A percentile compares a stretch with the other conserved stretches of the same genome.
Conservation (phyloP, 495 filamentous ascomycete species). For the Arthonia radiata region DNA sequence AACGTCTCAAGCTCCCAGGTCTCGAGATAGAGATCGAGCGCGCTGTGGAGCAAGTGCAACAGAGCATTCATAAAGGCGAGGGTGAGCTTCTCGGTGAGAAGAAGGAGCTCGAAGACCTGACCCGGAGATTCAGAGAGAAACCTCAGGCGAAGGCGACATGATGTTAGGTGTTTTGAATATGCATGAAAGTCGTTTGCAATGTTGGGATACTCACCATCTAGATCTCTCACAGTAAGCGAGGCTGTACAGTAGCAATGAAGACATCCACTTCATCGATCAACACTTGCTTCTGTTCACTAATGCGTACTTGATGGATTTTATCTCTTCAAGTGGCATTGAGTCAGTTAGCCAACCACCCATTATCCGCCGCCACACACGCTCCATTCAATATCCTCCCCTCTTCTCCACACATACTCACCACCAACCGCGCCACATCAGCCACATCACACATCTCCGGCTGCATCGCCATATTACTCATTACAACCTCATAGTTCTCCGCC, state of each 20-base stretch:
- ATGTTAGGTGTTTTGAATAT: too few species aligned
- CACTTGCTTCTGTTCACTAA: too few species aligned
- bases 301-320: too few species aligned
- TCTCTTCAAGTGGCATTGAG: too few species aligned
- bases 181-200: too few species aligned
- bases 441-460: slow-evolving; percentile 2
- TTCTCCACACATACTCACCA: slow-evolving; percentile 5
- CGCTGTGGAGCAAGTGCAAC: slow-evolving; percentile 68
- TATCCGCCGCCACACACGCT: slow-evolving; percentile 6
- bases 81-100: slow-evolving; percentile 27
- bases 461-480: not conserved
- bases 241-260: too few species aligned
- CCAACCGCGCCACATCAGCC: slow-evolving; percentile 6
- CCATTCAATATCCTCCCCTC: slow-evolving; percentile 5
- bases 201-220: too few species aligned
- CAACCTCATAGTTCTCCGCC: slow-evolving; percentile 14
- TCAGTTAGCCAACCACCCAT: too few species aligned
- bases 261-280: too few species aligned
- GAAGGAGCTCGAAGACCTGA: slow-evolving; percentile 11
- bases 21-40: slow-evolving; percentile 73
- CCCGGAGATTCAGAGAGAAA: too few species aligned
- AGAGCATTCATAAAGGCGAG: slow-evolving; percentile 15
- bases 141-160: too few species aligned
- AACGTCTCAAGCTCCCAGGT: slow-evolving; percentile 33
- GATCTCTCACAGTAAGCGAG: too few species aligned